Base-by-base conservation (phyloP, 2,329 filamentous ascomycete genomes). In the Aspergillus arachidicola region DNA sequence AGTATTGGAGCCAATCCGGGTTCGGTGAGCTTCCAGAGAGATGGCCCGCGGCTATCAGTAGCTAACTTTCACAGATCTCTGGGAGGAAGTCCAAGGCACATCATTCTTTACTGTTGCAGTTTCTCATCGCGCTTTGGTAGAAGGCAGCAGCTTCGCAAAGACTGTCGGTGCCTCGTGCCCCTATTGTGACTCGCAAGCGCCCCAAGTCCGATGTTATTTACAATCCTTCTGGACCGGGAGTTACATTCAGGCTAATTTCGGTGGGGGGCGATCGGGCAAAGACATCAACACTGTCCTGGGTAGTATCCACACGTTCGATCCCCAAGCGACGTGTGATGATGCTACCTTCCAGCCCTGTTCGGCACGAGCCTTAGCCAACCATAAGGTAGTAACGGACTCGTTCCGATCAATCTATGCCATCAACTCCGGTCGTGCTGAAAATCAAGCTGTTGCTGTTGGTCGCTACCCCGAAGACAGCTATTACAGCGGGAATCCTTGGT, bases 401-500 rank as follows among this genome's bases (percentile, higher is more conserved):
- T 94, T 95, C 83, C 87, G 92, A 26, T 78, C 83, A 0, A 80
- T 90, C 62, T 94, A 94, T 75, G 72, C 77, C 16, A 83, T 94
- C 78, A 78, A 80, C 55, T 64, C 67, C 5, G 74, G 71, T 7
- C 71, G 73, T 12, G 58, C 64, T 5, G 61, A 65, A 9, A 74
- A 72, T 3, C 55, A 62, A 12, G 75, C 73, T 19, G 78, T 83
- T 32, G 79, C 82, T 2, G 76, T 83, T 12, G 89, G 90, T 50
- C 83, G 90, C 59, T 92, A 92, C 73, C 78, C 87, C 0, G 89
- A 92, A 75, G 91, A 96, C 69, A 78, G 82, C 4, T 95, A 94
- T 78, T 90, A 89, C 76, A 87, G 87, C 64, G 91, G 91, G 1
- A 93, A 95, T 75, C 92, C 92, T 1, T 95, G 92, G 92, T 85